These are phyloP conservation scores for Chrysophaeum taylorii DNA, from an alignment of 352 stramenopile genomes.

Conservation along the genomic window DNA sequence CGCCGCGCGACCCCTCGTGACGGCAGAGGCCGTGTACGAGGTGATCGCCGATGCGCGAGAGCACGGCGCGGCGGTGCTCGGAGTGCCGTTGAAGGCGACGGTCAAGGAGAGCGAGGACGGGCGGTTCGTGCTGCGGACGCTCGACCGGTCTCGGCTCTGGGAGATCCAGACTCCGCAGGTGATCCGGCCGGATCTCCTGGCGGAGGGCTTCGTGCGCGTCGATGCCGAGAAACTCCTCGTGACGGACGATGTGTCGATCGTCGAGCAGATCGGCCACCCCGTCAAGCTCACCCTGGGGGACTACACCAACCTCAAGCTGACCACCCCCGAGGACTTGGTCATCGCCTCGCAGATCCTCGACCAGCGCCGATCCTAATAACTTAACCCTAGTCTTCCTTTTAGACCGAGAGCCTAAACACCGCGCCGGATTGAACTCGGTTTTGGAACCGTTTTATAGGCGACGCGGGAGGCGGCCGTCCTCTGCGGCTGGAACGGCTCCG, in stretches of 20 bases:
- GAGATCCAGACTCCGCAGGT: slow-evolving; percentile 58
- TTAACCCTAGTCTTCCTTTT: slow-evolving; percentile 5
- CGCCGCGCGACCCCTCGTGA: slow-evolving; percentile 55
- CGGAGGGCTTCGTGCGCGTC: slow-evolving; percentile 51
- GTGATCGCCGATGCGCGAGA: slow-evolving; percentile 49
- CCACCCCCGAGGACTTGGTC: slow-evolving; percentile 65
- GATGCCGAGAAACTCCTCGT: slow-evolving; percentile 50
- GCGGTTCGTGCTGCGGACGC: slow-evolving; percentile 46
- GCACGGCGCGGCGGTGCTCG: slow-evolving; percentile 53
- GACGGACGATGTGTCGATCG: slow-evolving; percentile 64
- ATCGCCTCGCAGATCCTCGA: slow-evolving; percentile 55
- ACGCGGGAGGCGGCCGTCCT: no score
- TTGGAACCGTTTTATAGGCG: no score
- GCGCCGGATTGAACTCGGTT: no score
- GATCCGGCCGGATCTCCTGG: slow-evolving; percentile 48
- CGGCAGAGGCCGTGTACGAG: slow-evolving; percentile 45
- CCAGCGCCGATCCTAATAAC: slow-evolving; percentile 30
- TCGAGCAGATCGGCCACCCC: slow-evolving; percentile 56
- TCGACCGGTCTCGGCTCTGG: slow-evolving; percentile 51
- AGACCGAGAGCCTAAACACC: no score
- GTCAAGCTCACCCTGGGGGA: slow-evolving; percentile 64
- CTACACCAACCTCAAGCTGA: slow-evolving; percentile 73
- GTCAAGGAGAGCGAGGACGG: slow-evolving; percentile 62
- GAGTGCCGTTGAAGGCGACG: slow-evolving; percentile 62
- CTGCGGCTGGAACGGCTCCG: no score